phyloP scores from a whole-genome alignment of 345 rosid species.

The Populus euphratica region DNA sequence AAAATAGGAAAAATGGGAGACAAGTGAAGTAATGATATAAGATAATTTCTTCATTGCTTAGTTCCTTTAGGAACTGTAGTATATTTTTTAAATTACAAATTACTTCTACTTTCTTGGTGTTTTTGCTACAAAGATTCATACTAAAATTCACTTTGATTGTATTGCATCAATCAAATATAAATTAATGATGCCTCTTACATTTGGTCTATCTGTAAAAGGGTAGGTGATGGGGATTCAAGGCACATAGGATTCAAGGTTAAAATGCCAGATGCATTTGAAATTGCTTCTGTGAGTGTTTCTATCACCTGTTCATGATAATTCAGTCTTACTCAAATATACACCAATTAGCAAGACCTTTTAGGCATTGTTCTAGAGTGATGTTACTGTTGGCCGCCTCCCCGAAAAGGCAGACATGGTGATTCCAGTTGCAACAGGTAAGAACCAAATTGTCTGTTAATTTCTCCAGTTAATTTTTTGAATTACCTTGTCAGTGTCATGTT shows the following conservation, averaged over 20 bases:
- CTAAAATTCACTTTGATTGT: background rate
- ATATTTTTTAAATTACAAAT: too few relatives aligned
- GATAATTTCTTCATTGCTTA: too few relatives aligned
- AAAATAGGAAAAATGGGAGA: too few relatives aligned
- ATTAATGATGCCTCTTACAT: too few relatives aligned
- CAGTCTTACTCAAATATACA: background rate
- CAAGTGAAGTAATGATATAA: too few relatives aligned
- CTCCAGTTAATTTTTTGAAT: background rate
- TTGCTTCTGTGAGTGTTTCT: constrained; percentile 50
- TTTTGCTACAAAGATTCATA: too few relatives aligned
- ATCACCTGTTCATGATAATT: background rate
- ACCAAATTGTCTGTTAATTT: background rate
- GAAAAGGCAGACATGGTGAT: constrained; percentile 85
- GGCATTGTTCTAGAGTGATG: constrained; percentile 38
- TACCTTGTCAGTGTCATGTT: background rate
- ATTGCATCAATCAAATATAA: background rate
- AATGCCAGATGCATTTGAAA: constrained; percentile 79
- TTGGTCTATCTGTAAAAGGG: too few relatives aligned
- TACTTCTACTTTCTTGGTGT: too few relatives aligned
- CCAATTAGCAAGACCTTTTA: background rate
- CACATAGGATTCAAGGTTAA: constrained; percentile 73
- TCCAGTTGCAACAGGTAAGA: constrained; percentile 79
- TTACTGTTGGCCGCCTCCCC: constrained; percentile 70
- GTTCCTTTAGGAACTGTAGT: too few relatives aligned
- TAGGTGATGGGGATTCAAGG: constrained; percentile 80